These are phyloP conservation scores for Sporothrix dimorphospora DNA, from an alignment of 2,329 filamentous ascomycete genomes.

Conservation along the genomic window DNA sequence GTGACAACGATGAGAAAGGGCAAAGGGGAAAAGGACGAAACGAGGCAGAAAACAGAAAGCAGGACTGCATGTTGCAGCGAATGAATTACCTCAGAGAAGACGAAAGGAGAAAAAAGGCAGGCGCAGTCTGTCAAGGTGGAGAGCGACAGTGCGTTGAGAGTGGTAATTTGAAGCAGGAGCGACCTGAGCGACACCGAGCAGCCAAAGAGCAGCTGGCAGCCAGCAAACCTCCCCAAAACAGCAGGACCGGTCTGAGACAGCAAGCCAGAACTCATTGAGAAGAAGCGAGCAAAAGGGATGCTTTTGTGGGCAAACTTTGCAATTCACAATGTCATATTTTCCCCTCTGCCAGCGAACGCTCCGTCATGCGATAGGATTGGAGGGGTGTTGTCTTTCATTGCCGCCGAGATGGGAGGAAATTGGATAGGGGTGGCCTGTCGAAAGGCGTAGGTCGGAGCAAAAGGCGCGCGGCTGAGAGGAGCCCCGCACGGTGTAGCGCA, in stretches of 20 bases:
- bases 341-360: not conserved
- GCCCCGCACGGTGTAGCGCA: not conserved
- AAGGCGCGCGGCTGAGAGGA: constrained; percentile 23
- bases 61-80: not conserved
- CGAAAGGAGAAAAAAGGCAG: not conserved
- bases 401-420: constrained; percentile 5
- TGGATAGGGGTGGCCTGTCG: constrained; percentile 4
- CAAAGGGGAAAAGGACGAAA: not conserved
- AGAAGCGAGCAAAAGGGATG: not conserved
- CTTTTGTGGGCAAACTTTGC: not conserved
- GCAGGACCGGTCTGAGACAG: not conserved
- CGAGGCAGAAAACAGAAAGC: not conserved
- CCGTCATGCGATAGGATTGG: not conserved
- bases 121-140: not conserved
- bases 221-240: not conserved
- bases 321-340: not conserved
- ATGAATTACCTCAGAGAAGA: not conserved
- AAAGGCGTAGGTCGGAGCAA: constrained; percentile 22
- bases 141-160: not conserved
- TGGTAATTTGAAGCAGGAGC: constrained; percentile 25
- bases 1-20: not conserved
- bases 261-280: not conserved
- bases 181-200: not conserved
- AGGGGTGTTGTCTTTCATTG: constrained; percentile 1
- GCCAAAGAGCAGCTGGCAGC: not conserved